Evolutionary conservation across 1,139 yeast species (phyloP).

Genomic region (Saccharomyces pastorianus): DNA sequence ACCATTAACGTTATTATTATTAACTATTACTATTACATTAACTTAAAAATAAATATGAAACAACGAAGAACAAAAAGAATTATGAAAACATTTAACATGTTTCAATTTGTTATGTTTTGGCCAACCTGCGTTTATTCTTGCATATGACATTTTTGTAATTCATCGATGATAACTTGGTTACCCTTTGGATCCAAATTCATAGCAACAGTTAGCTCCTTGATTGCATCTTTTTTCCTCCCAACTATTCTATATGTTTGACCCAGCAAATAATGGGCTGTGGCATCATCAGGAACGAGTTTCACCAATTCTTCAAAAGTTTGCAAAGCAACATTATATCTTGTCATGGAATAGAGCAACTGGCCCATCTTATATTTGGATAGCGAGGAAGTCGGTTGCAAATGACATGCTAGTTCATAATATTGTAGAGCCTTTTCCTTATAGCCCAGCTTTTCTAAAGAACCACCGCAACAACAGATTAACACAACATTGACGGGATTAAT

Average conservation of each 20-base stretch:
- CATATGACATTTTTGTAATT: constrained; percentile 47
- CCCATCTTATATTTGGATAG: constrained; percentile 87
- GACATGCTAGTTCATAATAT: constrained; percentile 78
- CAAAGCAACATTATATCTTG: constrained; percentile 63
- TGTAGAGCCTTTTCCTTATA: constrained; percentile 64
- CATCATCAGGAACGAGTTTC: constrained; percentile 85
- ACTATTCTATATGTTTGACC: constrained; percentile 81
- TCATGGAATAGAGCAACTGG: constrained; percentile 65
- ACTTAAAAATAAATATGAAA: neutral
- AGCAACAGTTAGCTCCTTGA: constrained; percentile 82
- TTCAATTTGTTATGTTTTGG: neutral
- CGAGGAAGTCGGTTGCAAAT: constrained; percentile 78
- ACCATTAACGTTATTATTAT: neutral
- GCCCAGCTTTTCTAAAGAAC: constrained; percentile 76
- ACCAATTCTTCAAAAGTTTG: constrained; percentile 64
- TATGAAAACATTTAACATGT: neutral
- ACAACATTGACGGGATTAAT: constrained; percentile 90
- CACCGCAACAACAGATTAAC: constrained; percentile 86
- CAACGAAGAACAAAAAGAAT: neutral
- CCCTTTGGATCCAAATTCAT: constrained; percentile 92
- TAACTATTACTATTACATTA: neutral
- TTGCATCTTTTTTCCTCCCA: constrained; percentile 68
- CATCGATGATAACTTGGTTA: constrained; percentile 76
- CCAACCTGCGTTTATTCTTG: constrained; percentile 17
- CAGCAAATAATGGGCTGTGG: constrained; percentile 79